Percentiles rank a stretch among this genome's conserved stretches.
These are phyloP conservation scores for Ophiostoma sp. DNA, from an alignment of 2,329 filamentous ascomycete genomes.

Conservation along the genomic window DNA sequence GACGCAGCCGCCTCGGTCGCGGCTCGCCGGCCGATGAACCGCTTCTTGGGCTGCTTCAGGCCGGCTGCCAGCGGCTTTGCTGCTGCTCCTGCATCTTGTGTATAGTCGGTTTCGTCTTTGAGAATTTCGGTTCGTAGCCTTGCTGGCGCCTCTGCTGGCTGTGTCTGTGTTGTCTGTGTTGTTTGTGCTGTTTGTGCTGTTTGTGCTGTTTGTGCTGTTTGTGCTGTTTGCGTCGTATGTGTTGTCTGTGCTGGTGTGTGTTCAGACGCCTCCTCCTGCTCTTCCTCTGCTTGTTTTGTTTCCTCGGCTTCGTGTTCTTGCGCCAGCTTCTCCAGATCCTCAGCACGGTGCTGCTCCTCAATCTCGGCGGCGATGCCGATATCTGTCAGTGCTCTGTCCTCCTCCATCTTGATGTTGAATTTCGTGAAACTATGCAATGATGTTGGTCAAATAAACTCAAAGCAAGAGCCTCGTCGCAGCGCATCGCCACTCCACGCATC, in stretches of 20 bases:
- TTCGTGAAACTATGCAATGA: background rate
- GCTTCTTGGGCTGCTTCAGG: slow-evolving; percentile 73
- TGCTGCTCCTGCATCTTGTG: slow-evolving; percentile 25
- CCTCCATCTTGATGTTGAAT: slow-evolving; percentile 55
- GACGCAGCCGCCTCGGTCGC: slow-evolving; percentile 53
- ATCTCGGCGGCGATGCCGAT: slow-evolving; percentile 64
- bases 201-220: background rate
- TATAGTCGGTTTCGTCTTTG: slow-evolving; percentile 17
- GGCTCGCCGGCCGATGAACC: slow-evolving; percentile 80
- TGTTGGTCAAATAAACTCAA: background rate
- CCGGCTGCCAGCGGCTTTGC: slow-evolving; percentile 35
- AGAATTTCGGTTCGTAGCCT: slow-evolving; percentile 7
- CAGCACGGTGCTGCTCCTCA: slow-evolving; percentile 35
- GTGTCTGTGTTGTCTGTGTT: background rate
- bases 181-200: background rate
- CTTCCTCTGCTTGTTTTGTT: background rate
- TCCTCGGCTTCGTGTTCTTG: background rate
- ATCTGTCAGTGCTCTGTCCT: slow-evolving; percentile 65
- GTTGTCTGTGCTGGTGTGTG: background rate
- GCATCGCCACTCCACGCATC: slow-evolving; percentile 6
- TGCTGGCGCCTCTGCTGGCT: background rate
- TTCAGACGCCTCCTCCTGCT: background rate
- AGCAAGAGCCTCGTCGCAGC: background rate
- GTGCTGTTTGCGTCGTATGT: background rate
- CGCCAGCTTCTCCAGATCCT: slow-evolving; percentile 38